Base-by-base conservation (phyloP, 257 asterid genomes). In the Thymus quinquecostatus region DNA sequence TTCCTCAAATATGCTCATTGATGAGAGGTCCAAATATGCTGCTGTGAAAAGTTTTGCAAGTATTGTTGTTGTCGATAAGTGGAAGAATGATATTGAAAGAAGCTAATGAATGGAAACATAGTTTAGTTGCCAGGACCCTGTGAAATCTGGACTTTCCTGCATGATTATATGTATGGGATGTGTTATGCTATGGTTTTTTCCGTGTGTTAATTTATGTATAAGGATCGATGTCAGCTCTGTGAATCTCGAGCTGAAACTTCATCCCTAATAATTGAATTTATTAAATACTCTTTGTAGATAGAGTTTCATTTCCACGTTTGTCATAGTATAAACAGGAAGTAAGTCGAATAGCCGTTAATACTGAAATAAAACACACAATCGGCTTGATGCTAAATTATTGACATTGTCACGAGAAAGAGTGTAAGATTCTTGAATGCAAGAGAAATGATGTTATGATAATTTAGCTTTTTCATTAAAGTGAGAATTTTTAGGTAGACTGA, bases 271-370 rank as follows among this genome's bases (percentile, higher is more conserved):
- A 27, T 2, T n/a, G 3, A 8, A 3, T 6, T 13, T 49, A 0
- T 29, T 40, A 13, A 38, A 10, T 27, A 14, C 8, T 7, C 13
- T 1, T 40, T 21, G 28, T 55, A 10, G 10, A 55, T 41, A 1
- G 43, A 10, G 41, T n/a, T 28, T 29, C 32, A 10, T 48, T 14
- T 43, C 59, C 60, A 29, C 6, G 8, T 33, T 28, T 11, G 27
- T 21, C 30, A 55, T 40, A 64, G 48, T 14, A 50, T 56, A 34
- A 55, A 44, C 47, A 29, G 67, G 61, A 73, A 6, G 21, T 21
- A 21, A 21, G 21, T 21, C 21, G 21, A 21, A n/a, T 32, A 6
- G 30, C 33, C 21, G 56, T 14, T 45, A 9, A 8, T 47, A 13
- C 27, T 60, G 48, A 44, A 60, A 71, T 38, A 12, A 33, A 32